phyloP scores from a whole-genome alignment of 1,284 basidiomycete species.

The Baeospora myosura region DNA sequence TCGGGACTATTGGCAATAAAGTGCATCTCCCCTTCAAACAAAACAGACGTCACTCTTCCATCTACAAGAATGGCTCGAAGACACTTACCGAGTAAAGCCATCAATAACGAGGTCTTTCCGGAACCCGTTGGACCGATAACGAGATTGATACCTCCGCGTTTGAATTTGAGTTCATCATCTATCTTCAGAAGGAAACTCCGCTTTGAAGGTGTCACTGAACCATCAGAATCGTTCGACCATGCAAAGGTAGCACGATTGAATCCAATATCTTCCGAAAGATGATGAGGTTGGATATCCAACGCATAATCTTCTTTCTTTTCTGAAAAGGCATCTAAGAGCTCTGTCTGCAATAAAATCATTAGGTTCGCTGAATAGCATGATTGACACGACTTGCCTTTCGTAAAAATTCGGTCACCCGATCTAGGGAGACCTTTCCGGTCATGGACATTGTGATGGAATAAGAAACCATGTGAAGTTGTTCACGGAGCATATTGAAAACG shows the following conservation, averaged over 20 bases:
- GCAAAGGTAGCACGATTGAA: constrained; percentile 36
- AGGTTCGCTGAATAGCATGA: background rate
- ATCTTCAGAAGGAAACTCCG: constrained; percentile 42
- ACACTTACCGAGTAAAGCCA: constrained; percentile 30
- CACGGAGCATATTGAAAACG: constrained; percentile 20
- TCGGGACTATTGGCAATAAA: constrained; percentile 43
- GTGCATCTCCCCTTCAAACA: constrained; percentile 47
- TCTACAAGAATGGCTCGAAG: background rate
- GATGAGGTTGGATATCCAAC: too few species aligned
- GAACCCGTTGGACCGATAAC: constrained; percentile 51
- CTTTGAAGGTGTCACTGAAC: constrained; percentile 23
- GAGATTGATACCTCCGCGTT: constrained; percentile 48
- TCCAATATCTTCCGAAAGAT: constrained; percentile 24
- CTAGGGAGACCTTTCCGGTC: constrained; percentile 40
- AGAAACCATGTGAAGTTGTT: constrained; percentile 33
- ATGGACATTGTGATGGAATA: constrained; percentile 28
- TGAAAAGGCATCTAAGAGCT: constrained; percentile 42
- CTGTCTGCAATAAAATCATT: constrained; percentile 28
- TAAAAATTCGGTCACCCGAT: constrained; percentile 44
- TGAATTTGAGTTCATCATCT: constrained; percentile 46
- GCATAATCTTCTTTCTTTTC: too few species aligned
- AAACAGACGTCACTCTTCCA: background rate
- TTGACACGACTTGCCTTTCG: constrained; percentile 20
- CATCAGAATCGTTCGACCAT: constrained; percentile 30
- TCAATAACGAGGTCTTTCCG: constrained; percentile 25